Percentiles rank a stretch among this genome's conserved stretches.
These are phyloP conservation scores for Sphagnum magellanicum DNA, from an alignment of 228 moss, liverwort and hornwort genomes.

Conservation along the genomic window DNA sequence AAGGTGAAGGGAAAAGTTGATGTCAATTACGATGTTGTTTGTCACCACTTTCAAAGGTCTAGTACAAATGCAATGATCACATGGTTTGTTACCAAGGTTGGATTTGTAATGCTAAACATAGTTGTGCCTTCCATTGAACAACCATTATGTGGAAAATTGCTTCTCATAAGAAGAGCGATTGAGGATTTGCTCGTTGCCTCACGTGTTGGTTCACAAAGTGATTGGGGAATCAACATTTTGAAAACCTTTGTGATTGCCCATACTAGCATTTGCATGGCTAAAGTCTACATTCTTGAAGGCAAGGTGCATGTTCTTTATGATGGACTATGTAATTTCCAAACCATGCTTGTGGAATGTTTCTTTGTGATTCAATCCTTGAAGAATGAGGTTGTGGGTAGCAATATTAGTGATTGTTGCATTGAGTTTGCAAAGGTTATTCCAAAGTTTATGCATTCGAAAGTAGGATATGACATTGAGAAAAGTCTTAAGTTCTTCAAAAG, in stretches of 20 bases:
- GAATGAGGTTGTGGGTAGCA: conserved; percentile 7
- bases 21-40: conserved; percentile 30
- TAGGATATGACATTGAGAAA: conserved; percentile 38
- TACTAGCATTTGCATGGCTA: conserved; percentile 18
- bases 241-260: conserved; percentile 34
- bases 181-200: conserved; percentile 18
- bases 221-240: conserved; percentile 36
- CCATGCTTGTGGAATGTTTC: conserved; percentile 43
- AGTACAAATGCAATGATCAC: conserved; percentile 51
- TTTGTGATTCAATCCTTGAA: conserved; percentile 24
- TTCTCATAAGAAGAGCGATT: conserved; percentile 16
- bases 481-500: conserved; percentile 21
- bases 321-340: conserved; percentile 22
- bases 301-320: conserved; percentile 40
- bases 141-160: conserved; percentile 33
- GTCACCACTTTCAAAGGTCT: conserved; percentile 39
- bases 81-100: conserved; percentile 39
- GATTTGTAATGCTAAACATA: conserved; percentile 24
- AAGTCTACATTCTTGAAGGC: conserved; percentile 36
- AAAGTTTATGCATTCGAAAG: conserved; percentile 26
- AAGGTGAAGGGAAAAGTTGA: conserved; percentile 42
- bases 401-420: conserved; percentile 16
- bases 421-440: conserved; percentile 28
- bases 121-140: conserved; percentile 29
- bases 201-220: conserved; percentile 36